Evolutionary conservation across 2,329 filamentous ascomycete genomes (phyloP).

Genomic region (Paramyrothecium roridum): DNA sequence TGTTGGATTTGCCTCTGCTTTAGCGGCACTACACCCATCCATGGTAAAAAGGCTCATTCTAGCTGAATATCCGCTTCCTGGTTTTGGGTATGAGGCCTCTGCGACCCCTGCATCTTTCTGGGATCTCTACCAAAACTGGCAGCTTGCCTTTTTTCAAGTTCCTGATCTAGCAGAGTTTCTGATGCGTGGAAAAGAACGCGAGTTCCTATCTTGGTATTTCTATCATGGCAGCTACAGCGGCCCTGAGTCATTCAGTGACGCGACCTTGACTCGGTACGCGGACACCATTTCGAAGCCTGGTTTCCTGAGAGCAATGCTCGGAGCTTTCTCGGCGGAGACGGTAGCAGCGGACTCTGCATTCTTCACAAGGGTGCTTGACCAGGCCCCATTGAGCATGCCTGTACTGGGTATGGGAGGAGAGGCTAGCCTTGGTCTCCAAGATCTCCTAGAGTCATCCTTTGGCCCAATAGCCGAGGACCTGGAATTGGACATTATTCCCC

Average conservation of each 20-base stretch:
- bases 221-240: constrained; percentile 41
- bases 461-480: constrained; percentile 8
- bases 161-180: constrained; percentile 44
- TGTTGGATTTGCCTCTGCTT: constrained; percentile 34
- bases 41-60: constrained; percentile 31
- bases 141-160: constrained; percentile 42
- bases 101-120: constrained; percentile 26
- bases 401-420: constrained; percentile 21
- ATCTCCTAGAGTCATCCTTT: constrained; percentile 3
- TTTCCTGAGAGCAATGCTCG: constrained; percentile 36
- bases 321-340: constrained; percentile 27
- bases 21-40: constrained; percentile 31
- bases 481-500: constrained; percentile 16
- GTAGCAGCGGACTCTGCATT: constrained; percentile 29
- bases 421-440: constrained; percentile 15
- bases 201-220: constrained; percentile 44
- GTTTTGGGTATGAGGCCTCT: constrained; percentile 33
- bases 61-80: constrained; percentile 37
- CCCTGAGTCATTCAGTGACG: constrained; percentile 28
- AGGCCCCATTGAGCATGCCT: constrained; percentile 8
- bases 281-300: constrained; percentile 38
- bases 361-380: constrained; percentile 26
- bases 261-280: constrained; percentile 34
- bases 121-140: constrained; percentile 37
- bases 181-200: constrained; percentile 35